These are phyloP conservation scores for Ascoidea rubescens DNA, from an alignment of 805 yeast genomes.

Conservation along the genomic window DNA sequence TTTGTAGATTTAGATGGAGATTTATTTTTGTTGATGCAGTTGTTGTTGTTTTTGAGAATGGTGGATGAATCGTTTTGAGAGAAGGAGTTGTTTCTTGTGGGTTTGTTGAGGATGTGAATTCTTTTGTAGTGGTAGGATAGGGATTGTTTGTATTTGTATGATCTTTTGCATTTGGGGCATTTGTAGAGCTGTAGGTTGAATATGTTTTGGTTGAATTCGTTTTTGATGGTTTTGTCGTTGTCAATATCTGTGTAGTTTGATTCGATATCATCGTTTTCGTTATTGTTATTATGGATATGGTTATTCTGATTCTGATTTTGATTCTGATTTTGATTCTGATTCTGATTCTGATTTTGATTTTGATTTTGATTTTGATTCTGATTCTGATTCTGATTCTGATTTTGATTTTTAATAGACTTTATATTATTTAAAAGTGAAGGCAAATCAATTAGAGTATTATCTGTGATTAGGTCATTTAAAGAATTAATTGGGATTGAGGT, in stretches of 20 bases:
- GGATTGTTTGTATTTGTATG: not conserved
- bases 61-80: no score
- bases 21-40: not conserved
- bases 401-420: no score
- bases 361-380: no score
- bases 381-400: no score
- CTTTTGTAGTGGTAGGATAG: not conserved
- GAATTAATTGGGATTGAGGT: not conserved
- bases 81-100: no score
- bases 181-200: not conserved
- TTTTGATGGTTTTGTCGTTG: no score
- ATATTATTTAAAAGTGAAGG: no score
- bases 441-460: not conserved
- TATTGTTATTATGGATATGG: no score
- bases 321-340: not conserved
- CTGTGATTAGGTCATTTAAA: not conserved
- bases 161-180: not conserved
- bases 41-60: not conserved
- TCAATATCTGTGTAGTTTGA: not conserved
- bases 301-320: not conserved
- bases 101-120: not conserved
- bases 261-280: not conserved
- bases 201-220: not conserved
- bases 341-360: not conserved
- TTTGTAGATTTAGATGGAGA: not conserved